A percentile compares a stretch with the other conserved stretches of the same genome.
phyloP scores from a whole-genome alignment of 2,329 filamentous ascomycete species.

The Amauroascus niger region DNA sequence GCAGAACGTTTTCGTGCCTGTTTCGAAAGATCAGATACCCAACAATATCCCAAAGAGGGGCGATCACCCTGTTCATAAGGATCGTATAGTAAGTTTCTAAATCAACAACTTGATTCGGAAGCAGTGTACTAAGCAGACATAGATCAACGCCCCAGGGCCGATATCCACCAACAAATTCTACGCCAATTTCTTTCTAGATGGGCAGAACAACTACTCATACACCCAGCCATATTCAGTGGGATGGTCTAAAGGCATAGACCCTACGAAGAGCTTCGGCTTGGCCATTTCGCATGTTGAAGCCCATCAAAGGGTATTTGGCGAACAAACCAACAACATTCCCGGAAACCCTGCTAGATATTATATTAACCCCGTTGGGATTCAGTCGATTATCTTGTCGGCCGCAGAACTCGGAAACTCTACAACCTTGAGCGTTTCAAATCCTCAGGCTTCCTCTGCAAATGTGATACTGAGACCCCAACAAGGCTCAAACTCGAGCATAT shows the following conservation, averaged over 20 bases:
- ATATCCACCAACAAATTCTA: constrained; percentile 53
- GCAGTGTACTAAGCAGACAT: constrained; percentile 12
- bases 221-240: constrained; percentile 64
- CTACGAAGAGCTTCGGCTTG: constrained; percentile 64
- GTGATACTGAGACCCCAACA: constrained; percentile 54
- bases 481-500: constrained; percentile 52
- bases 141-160: constrained; percentile 28
- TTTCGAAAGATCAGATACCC: constrained; percentile 32
- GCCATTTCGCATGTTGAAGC: constrained; percentile 63
- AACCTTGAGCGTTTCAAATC: constrained; percentile 44
- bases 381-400: constrained; percentile 72
- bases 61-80: constrained; percentile 36
- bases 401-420: constrained; percentile 58
- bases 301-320: constrained; percentile 57
- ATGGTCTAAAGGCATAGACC: constrained; percentile 57
- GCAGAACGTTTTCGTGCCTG: constrained; percentile 37
- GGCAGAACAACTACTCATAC: constrained; percentile 59
- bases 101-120: background rate
- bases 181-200: constrained; percentile 67
- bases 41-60: constrained; percentile 30
- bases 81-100: constrained; percentile 30
- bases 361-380: constrained; percentile 69
- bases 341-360: constrained; percentile 59
- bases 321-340: constrained; percentile 42
- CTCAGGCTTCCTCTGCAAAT: constrained; percentile 51